Evolutionary conservation across 192 early-diverging fungal species (phyloP), one percentile per base, ranked within the genome.

Genomic region (Entrophospora sp.): DNA sequence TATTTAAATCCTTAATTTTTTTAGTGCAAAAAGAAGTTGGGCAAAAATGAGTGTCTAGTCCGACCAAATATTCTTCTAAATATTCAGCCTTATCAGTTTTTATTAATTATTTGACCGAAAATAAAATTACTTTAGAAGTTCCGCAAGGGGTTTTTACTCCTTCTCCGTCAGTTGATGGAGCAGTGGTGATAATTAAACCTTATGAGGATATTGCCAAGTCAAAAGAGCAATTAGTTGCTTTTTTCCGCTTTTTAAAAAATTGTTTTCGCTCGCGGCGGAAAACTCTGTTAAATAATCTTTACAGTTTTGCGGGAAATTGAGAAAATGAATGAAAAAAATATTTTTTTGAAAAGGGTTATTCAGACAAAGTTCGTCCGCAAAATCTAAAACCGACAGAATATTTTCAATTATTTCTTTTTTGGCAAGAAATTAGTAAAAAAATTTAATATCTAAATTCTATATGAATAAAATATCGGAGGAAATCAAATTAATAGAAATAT

Each of bases 381-480:
- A 57, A 57, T 57, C 55, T 57, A 57, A 57, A 25, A 32, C 55
- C 55, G 28, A 20, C 55, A 2, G 55, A 57, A n/a, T 57, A 57
- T 57, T 57, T 8, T 18, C 13, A 57, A 57, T 57, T 57, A 57
- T 57, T 57, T 35, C 55, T 57, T 57, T 57, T 57, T 57, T 57
- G 55, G 16, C 55, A 57, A 31, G 55, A n/a, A n/a, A n/a, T n/a
- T n/a, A n/a, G n/a, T n/a, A n/a, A n/a, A n/a, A n/a, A n/a, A n/a
- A n/a, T n/a, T n/a, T n/a, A n/a, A n/a, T n/a, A n/a, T n/a, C n/a
- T n/a, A n/a, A n/a, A n/a, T n/a, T n/a, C n/a, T n/a, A n/a, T n/a
- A n/a, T n/a, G n/a, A n/a, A n/a, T n/a, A n/a, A n/a, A n/a, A n/a
- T n/a, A n/a, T n/a, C n/a, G n/a, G n/a, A n/a, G n/a, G n/a, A n/a